Evolutionary conservation across 768 basidiomycete species (phyloP).

Genomic region (Suillus cothurnatus): DNA sequence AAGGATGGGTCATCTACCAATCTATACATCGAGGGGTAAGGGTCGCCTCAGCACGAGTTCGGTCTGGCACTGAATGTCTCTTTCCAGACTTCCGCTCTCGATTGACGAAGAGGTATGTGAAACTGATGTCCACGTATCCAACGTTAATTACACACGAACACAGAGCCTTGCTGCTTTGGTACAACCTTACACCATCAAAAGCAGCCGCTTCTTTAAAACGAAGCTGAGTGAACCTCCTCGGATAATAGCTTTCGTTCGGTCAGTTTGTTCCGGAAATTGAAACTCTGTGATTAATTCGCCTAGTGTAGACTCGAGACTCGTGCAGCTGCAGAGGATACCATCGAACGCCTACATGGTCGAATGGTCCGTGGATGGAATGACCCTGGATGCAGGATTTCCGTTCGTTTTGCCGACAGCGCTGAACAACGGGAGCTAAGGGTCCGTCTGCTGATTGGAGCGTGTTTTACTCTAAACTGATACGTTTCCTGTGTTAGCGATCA

Average conservation of each 20-base stretch:
- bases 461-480: constrained; percentile 9
- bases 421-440: constrained; percentile 80
- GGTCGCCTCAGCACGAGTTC: constrained; percentile 6
- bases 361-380: constrained; percentile 84
- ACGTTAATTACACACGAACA: background rate
- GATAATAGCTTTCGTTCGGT: constrained; percentile 85
- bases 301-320: constrained; percentile 66
- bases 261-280: constrained; percentile 18
- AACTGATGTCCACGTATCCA: background rate
- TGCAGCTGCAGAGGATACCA: constrained; percentile 70
- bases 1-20: constrained; percentile 71
- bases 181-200: constrained; percentile 70
- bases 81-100: constrained; percentile 60
- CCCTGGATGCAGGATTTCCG: constrained; percentile 73
- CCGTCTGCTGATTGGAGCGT: constrained; percentile 27
- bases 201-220: constrained; percentile 80
- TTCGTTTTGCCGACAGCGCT: constrained; percentile 76
- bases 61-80: constrained; percentile 5
- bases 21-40: constrained; percentile 77
- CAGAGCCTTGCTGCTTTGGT: constrained; percentile 68
- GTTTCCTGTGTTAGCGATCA: constrained; percentile 45
- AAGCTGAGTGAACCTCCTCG: constrained; percentile 73
- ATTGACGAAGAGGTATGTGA: constrained; percentile 62
- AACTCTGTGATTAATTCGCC: background rate
- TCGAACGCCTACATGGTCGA: constrained; percentile 76